These are phyloP conservation scores for Eimeria tenella DNA, from an alignment of 169 alveolate species.

Conservation along the genomic window DNA sequence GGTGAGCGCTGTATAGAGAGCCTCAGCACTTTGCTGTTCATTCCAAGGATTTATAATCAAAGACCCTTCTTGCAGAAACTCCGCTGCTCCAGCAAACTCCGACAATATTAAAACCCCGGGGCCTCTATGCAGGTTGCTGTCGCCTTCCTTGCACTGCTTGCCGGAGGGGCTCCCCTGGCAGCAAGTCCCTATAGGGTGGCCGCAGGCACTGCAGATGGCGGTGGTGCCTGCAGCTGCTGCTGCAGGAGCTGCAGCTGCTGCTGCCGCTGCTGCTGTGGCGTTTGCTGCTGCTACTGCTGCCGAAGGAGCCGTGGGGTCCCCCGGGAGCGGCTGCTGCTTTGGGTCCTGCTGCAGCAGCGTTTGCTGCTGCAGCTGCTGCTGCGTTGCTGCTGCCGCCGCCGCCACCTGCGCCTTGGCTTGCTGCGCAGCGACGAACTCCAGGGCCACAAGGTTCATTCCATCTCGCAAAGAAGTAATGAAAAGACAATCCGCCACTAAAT, in stretches of 20 bases:
- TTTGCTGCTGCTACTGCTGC: background rate
- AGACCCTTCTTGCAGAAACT: constrained; percentile 74
- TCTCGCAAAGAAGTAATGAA: constrained; percentile 88
- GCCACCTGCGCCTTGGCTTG: constrained; percentile 56
- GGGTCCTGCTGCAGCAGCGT: constrained; percentile 25
- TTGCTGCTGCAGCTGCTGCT: background rate
- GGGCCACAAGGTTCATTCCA: constrained; percentile 85
- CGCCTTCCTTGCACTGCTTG: too few species aligned
- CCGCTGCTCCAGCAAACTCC: constrained; percentile 83
- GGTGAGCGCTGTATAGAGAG: constrained; percentile 79
- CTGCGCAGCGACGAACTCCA: constrained; percentile 80
- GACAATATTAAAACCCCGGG: constrained; percentile 77
- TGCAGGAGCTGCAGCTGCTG: background rate
- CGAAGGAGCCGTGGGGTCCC: background rate
- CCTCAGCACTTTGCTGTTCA: constrained; percentile 74
- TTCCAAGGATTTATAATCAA: constrained; percentile 82
- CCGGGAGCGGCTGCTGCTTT: background rate
- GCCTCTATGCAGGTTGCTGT: background rate
- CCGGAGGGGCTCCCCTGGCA: too few species aligned
- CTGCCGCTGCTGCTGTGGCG: background rate
- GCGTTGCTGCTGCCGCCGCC: background rate
- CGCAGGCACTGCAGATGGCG: too few species aligned
- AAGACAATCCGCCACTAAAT: constrained; percentile 87
- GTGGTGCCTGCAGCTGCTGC: background rate
- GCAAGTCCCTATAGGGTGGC: too few species aligned